Evolutionary conservation across 129 eudicot species (phyloP).

Genomic region (Oenanthe sinensis): DNA sequence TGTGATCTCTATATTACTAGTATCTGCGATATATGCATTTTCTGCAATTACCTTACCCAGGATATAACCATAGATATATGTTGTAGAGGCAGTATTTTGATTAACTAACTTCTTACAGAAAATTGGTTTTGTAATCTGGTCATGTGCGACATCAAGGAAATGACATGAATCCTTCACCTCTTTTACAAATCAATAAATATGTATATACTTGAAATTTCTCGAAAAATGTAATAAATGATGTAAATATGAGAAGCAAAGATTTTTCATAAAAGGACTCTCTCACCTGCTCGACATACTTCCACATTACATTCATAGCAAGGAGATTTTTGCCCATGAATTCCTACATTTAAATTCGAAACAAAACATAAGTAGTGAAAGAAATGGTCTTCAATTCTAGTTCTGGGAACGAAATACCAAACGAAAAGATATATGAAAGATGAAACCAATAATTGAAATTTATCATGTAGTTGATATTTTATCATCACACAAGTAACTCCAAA

Average conservation of each 20-base stretch:
- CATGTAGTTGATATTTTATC: neutral
- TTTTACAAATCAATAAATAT: no score
- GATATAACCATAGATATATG: no score
- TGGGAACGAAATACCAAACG: neutral
- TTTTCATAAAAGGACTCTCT: constrained; percentile 10
- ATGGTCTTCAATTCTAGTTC: neutral
- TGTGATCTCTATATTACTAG: neutral
- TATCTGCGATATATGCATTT: neutral
- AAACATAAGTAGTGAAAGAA: constrained; percentile 5
- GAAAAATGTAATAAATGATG: neutral
- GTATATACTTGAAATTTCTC: neutral
- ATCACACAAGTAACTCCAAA: neutral
- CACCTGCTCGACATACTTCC: constrained; percentile 91
- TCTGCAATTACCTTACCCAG: neutral
- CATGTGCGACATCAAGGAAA: neutral
- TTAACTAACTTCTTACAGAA: no score
- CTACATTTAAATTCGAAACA: constrained; percentile 28
- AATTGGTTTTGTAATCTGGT: neutral
- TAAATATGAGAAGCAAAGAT: neutral
- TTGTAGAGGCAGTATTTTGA: neutral
- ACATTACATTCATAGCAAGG: constrained; percentile 97
- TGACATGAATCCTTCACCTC: neutral
- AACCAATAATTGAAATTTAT: neutral
- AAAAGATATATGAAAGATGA: neutral
- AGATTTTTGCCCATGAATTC: constrained; percentile 98